These are phyloP conservation scores for Malus orientalis DNA, from an alignment of 306 rosid genomes.

Conservation along the genomic window DNA sequence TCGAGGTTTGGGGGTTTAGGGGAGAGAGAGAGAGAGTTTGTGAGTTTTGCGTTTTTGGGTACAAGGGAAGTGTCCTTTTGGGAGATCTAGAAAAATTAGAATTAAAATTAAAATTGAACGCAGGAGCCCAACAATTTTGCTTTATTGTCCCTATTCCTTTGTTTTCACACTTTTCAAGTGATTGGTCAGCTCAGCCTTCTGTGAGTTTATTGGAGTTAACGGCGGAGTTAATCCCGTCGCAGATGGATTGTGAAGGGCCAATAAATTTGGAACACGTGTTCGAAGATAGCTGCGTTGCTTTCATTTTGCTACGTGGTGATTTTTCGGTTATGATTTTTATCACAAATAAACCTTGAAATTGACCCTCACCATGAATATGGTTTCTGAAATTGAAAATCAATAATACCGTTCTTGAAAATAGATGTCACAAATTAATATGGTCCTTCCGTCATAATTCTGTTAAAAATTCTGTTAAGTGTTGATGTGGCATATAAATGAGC, in stretches of 20 bases:
- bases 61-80: conserved; percentile 11
- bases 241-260: neutral
- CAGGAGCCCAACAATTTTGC: conserved; percentile 14
- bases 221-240: neutral
- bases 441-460: fast-evolving
- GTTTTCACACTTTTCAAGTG: conserved; percentile 1
- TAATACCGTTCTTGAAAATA: no score
- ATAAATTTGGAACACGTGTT: neutral
- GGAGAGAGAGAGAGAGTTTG: neutral
- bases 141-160: no score
- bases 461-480: no score
- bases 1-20: conserved; percentile 32
- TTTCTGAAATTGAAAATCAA: no score
- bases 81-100: conserved; percentile 5
- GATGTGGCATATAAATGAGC: no score
- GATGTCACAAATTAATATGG: no score
- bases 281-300: neutral
- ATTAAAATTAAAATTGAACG: neutral
- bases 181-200: neutral
- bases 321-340: neutral
- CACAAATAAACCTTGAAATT: no score
- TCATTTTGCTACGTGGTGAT: neutral
- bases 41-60: neutral
- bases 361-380: no score
- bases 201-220: neutral